Evolutionary conservation across 164 flowering plant genomes (phyloP), one percentile per base, ranked within the genome.

Genomic region (Cinnamomum chago): DNA sequence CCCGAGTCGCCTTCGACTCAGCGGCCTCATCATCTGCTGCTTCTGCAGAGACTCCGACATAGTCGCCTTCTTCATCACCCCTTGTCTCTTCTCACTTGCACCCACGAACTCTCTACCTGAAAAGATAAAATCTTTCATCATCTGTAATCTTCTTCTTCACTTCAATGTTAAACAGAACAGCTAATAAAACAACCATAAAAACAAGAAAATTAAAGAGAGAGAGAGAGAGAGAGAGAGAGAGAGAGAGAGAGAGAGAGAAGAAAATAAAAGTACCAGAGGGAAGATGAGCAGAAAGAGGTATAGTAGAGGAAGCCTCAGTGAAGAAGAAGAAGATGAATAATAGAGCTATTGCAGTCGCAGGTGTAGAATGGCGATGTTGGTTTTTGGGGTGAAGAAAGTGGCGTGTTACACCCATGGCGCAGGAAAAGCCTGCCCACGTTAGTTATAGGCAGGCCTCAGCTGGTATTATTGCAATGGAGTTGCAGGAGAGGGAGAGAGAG

Each of bases 1-100:
- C 15, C 50, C 75, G 7, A 83, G 76, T 72, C 82, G 71, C 75
- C 86, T 83, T 83, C 82, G 81, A 28, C 55, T 68, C 84, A 77
- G 25, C 27, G 27, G 27, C 25, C 72, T 75, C 80, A 76, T 55
- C 5, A 14, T 3, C 60, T 55, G n/a, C 20, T 20, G 60, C 17
- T 55, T 55, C 60, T 55, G n/a, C 20, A 55, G 60, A 55, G 20
- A 13, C n/a, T 55, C 60, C 60, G 10, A 40, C 10, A 5, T n/a
- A 20, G 5, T 55, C 60, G 20, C 60, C 15, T 20, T 55, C 60
- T 55, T 20, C 18, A 15, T 40, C 47, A 9, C 47, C 47, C 47
- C 47, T 40, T 40, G 47, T 55, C 60, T 55, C 60, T 55, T 20
- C 20, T 14, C 20, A 3, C 5, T 7, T 55, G 20, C 17, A 5